Conservation (phyloP, 1,139 yeast species). For the Debaryomycetaceae sp. region DNA sequence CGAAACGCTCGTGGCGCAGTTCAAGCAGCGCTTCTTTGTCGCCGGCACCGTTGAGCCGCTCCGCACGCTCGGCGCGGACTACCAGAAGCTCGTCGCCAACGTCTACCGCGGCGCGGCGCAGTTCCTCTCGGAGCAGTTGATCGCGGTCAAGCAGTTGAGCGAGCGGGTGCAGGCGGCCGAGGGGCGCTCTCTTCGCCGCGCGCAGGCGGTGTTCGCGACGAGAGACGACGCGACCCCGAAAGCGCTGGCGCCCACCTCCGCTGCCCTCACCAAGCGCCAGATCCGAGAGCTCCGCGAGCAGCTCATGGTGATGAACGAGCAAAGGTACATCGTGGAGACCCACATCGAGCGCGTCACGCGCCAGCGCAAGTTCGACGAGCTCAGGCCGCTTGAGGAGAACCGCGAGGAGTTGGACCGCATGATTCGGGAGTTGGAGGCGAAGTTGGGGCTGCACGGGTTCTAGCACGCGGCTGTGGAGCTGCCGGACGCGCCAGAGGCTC, state of each 20-base stretch:
- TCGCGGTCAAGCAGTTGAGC: conserved; percentile 26
- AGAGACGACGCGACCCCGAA: conserved; percentile 2
- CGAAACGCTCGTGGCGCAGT: conserved; percentile 24
- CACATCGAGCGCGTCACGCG: conserved; percentile 60
- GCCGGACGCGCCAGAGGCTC: too few species aligned
- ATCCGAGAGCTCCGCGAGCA: conserved; percentile 65
- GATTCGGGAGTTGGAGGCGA: conserved; percentile 43
- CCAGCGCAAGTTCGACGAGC: conserved; percentile 74
- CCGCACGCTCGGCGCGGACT: conserved; percentile 6
- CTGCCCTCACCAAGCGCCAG: conserved; percentile 38
- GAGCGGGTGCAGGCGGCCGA: conserved; percentile 23
- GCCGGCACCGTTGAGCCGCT: conserved; percentile 2
- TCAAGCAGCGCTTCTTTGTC: conserved; percentile 23
- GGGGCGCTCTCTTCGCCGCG: conserved; percentile 9
- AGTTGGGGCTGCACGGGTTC: conserved; percentile 68
- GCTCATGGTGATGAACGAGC: conserved; percentile 84
- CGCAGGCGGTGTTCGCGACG: conserved; percentile 1
- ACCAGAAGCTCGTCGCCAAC: conserved; percentile 23
- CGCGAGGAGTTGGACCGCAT: conserved; percentile 53
- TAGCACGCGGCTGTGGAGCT: conserved; percentile 11
- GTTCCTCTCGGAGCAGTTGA: conserved; percentile 32
- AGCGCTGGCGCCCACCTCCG: conserved; percentile 3
- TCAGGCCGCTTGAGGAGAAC: conserved; percentile 57
- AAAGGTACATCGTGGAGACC: conserved; percentile 62
- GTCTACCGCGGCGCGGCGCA: conserved; percentile 31